Evolutionary conservation across 345 rosid species (phyloP).

Genomic region (Syzygium aromaticum): DNA sequence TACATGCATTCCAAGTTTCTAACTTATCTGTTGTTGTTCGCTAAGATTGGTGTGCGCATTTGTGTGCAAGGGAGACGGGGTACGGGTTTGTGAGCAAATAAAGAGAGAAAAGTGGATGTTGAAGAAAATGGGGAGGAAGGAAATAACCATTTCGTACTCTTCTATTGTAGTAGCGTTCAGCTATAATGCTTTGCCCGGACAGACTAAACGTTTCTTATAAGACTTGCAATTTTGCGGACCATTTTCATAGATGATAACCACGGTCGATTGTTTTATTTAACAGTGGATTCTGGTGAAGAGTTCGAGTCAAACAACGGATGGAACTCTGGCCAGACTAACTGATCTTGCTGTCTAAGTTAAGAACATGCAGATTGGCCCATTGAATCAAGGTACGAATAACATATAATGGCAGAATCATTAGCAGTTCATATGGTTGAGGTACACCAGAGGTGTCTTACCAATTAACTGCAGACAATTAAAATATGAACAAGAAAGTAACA

Average conservation of each 20-base stretch:
- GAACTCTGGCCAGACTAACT: neutral
- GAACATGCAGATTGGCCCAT: neutral
- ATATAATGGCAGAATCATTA: neutral
- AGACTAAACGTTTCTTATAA: neutral
- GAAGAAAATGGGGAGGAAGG: neutral
- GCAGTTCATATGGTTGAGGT: constrained; percentile 33
- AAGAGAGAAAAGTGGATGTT: neutral
- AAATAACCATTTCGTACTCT: neutral
- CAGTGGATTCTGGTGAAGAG: neutral
- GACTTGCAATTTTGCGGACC: neutral
- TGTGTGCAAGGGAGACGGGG: neutral
- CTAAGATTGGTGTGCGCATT: neutral
- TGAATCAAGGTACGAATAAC: neutral
- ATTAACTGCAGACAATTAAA: constrained; percentile 29
- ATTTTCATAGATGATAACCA: neutral
- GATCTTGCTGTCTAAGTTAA: neutral
- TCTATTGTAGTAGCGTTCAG: neutral
- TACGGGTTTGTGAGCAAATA: neutral
- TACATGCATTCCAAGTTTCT: neutral
- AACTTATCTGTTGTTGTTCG: neutral
- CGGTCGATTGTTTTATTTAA: neutral
- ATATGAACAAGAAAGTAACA: neutral
- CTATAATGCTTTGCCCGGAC: neutral
- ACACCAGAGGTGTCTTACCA: constrained; percentile 79
- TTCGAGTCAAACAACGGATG: neutral